phyloP scores from a whole-genome alignment of 2,329 filamentous ascomycete species.

The Ophiostoma novo-ulmi region DNA sequence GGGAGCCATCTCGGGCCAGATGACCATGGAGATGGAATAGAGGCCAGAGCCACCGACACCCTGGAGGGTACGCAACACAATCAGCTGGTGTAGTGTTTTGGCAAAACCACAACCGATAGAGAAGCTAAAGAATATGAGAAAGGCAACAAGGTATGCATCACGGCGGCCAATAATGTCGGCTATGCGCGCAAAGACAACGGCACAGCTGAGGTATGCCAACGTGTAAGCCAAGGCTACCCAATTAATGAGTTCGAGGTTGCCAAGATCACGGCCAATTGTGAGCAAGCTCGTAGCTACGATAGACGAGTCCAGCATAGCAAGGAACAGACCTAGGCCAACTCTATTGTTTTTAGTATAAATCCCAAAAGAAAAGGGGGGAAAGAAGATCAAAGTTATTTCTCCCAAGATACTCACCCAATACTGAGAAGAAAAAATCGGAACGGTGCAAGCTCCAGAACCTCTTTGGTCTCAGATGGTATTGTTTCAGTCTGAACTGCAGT shows the following conservation, averaged over 20 bases:
- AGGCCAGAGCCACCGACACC: slow-evolving; percentile 50
- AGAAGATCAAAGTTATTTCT: too few relatives aligned
- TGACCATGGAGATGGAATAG: slow-evolving; percentile 54
- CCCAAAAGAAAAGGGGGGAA: too few relatives aligned
- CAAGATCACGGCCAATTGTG: slow-evolving; percentile 50
- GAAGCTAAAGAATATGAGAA: slow-evolving; percentile 51
- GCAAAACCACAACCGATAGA: slow-evolving; percentile 52
- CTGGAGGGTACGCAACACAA: slow-evolving; percentile 46
- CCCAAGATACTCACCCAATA: slow-evolving; percentile 21
- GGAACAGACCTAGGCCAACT: slow-evolving; percentile 49
- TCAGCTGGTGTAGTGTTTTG: slow-evolving; percentile 42
- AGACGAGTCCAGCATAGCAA: slow-evolving; percentile 55
- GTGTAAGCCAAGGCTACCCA: slow-evolving; percentile 55
- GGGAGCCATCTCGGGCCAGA: slow-evolving; percentile 48
- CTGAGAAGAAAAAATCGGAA: slow-evolving; percentile 27
- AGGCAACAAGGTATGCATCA: slow-evolving; percentile 47
- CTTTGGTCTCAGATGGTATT: neutral
- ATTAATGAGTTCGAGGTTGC: slow-evolving; percentile 42
- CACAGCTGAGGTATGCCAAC: slow-evolving; percentile 52
- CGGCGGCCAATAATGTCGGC: slow-evolving; percentile 53
- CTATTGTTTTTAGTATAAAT: slow-evolving; percentile 32
- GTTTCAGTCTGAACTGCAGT: neutral
- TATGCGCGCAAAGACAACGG: slow-evolving; percentile 50
- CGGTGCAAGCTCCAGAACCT: slow-evolving; percentile 15
- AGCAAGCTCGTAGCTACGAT: slow-evolving; percentile 56